Evolutionary conservation across 768 basidiomycete genomes (phyloP), one percentile per base, ranked within the genome.

Genomic region (Daedalea quercina): DNA sequence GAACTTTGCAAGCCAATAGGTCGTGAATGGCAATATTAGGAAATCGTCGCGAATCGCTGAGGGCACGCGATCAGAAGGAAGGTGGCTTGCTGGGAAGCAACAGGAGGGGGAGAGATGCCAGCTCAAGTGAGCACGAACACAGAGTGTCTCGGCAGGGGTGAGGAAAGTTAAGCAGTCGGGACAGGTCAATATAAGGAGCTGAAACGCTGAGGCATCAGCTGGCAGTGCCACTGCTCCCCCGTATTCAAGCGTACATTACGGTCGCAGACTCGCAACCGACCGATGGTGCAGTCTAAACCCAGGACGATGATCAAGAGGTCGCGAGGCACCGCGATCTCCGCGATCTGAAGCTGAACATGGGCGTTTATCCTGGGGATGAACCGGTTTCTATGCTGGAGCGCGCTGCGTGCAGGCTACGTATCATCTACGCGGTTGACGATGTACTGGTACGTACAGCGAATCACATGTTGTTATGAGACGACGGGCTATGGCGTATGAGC

Each of bases 111-210:
- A 51, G n/a, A n/a, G 56, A 49, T 54, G 56, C 59, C 59, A 57
- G 55, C 54, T 52, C 54, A 54, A 54, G 54, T 51, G 52, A 53
- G 47, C 42, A 44, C 51, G 52, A 47, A 55, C 64, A 58, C 54
- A 17, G 19, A 8, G 37, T 24, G 59, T 61, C 57, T 63, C 63
- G 35, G 33, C 47, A 49, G 33, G 35, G 47, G 12, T 31, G 34
- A 31, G 47, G 33, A 24, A 7, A n/a, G n/a, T 54, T 28, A 54
- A 57, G 34, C 51, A 57, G 47, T 56, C 49, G 45, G 57, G 49
- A 48, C 22, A 54, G 58, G 70, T 69, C 69, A 64, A 69, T 69
- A 67, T 71, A 72, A 63, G 62, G 28, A 11, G 11, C 28, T 68
- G 62, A 63, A 57, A 58, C 57, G 49, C 48, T n/a, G 24, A 9